phyloP scores from a whole-genome alignment of 305 asterid genomes.

The Ajuga reptans region DNA sequence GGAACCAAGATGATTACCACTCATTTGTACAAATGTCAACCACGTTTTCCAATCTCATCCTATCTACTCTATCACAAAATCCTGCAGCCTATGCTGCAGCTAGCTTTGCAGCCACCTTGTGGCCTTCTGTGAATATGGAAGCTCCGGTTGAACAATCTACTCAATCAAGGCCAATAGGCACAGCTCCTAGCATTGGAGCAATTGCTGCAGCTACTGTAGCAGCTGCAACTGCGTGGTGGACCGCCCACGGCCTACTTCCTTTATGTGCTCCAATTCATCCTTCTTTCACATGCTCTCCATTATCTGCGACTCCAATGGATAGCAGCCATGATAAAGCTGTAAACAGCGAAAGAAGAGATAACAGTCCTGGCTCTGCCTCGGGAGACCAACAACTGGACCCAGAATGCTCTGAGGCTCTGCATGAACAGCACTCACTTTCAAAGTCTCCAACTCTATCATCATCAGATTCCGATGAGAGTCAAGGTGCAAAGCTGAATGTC shows the following conservation, averaged over 20 bases:
- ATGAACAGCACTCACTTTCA: slow-evolving; percentile 41
- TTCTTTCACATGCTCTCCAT: slow-evolving; percentile 49
- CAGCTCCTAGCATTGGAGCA: slow-evolving; percentile 66
- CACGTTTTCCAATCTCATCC: slow-evolving; percentile 61
- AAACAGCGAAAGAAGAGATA: slow-evolving; percentile 38
- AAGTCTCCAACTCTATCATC: slow-evolving; percentile 38
- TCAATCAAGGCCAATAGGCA: slow-evolving; percentile 35
- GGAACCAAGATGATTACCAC: slow-evolving; percentile 53
- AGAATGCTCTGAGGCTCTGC: slow-evolving; percentile 50
- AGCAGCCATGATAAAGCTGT: slow-evolving; percentile 33
- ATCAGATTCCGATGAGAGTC: slow-evolving; percentile 62
- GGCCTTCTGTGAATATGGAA: slow-evolving; percentile 55
- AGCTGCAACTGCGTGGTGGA: slow-evolving; percentile 98
- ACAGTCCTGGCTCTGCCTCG: slow-evolving; percentile 34
- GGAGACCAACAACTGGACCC: slow-evolving; percentile 41
- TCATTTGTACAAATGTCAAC: slow-evolving; percentile 59
- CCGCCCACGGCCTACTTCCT: slow-evolving; percentile 89
- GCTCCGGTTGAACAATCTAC: slow-evolving; percentile 35
- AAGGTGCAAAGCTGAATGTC: slow-evolving; percentile 38
- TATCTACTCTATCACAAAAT: slow-evolving; percentile 71
- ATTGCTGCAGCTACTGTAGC: slow-evolving; percentile 93
- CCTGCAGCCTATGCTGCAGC: slow-evolving; percentile 94
- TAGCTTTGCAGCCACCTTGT: slow-evolving; percentile 65
- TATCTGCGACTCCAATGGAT: slow-evolving; percentile 38
- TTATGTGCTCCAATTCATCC: slow-evolving; percentile 63